A percentile compares a stretch with the other conserved stretches of the same genome.
These are phyloP conservation scores for Cutaneotrichosporon spelunceum DNA, from an alignment of 1,284 basidiomycete genomes.

Conservation along the genomic window DNA sequence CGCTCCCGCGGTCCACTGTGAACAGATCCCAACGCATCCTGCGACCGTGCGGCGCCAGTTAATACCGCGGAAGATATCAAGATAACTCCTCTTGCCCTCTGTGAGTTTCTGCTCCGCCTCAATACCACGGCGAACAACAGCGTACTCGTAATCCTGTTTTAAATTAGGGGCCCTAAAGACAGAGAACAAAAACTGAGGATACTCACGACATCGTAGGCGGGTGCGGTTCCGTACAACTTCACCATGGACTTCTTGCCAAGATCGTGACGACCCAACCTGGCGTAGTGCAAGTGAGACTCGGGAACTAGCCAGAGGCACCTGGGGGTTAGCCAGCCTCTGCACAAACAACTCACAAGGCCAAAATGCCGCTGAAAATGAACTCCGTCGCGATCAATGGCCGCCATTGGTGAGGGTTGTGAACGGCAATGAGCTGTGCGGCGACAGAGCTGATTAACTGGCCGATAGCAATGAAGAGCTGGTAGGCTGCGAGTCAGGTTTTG, in stretches of 20 bases:
- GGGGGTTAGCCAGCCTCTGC: too few relatives aligned
- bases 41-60: slow-evolving; percentile 32
- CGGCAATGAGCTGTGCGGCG: not conserved
- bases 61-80: slow-evolving; percentile 30
- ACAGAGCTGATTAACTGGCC: not conserved
- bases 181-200: too few relatives aligned
- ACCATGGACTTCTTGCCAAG: slow-evolving; percentile 24
- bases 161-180: too few relatives aligned
- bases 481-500: not conserved
- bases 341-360: too few relatives aligned
- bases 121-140: slow-evolving; percentile 26
- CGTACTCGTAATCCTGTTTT: slow-evolving; percentile 29
- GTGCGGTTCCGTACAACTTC: slow-evolving; percentile 22
- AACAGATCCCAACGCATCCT: slow-evolving; percentile 26
- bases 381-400: not conserved
- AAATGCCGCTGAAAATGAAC: not conserved
- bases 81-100: slow-evolving; percentile 6
- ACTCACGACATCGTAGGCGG: slow-evolving; percentile 22
- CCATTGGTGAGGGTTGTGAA: not conserved
- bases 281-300: slow-evolving; percentile 10
- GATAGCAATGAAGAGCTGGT: not conserved
- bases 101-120: slow-evolving; percentile 14
- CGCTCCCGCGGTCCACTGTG: slow-evolving; percentile 25
- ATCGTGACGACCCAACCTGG: slow-evolving; percentile 20
- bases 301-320: slow-evolving; percentile 16